Base-by-base conservation (phyloP, 1,284 basidiomycete species). In the Macrocystidia cucumis region DNA sequence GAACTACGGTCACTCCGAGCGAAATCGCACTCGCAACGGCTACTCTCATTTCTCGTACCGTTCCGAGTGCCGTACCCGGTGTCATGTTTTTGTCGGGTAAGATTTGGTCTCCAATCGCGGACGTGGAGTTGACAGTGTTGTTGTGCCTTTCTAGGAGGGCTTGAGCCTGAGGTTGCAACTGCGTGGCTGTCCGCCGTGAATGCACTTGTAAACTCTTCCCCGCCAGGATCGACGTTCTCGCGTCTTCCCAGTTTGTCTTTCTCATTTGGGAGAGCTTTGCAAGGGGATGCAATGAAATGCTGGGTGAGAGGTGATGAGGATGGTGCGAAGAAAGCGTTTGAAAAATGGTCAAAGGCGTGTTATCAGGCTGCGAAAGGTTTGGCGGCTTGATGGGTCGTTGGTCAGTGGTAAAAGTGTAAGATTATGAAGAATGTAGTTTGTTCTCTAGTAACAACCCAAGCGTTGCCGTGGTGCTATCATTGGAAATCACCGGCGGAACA, bases 31-130 rank as follows among this genome's bases (percentile, higher is more conserved):
- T 64, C 13, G 69, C 69, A 2, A 71, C 67, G 4, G 62, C 62
- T 5, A 64, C 64, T 3, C 57, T 63, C n/a, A 56, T 74, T 32
- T 59, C 62, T 25, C 63, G 67, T 27, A 57, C 66, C 9, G 55
- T 73, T 2, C 69, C 72, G 5, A 40, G 57, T 14, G 60, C 68
- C 7, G 67, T 73, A 2, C 59, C 69, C 9, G 70, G 68, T 9
- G 58, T 70, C 5, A 55, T 67, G 13, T 74, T 72, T 47, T 56
- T 70, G 25, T 74, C 69, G 21, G 69, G 71, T 65, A 50, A 41
- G 50, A 21, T 14, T 4, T 8, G 21, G 16, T 16, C 32, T 31
- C 22, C 16, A 19, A 18, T 25, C 19, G 23, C 14, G 25, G 29
- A 21, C 30, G 24, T 23, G 41, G 18, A 31, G 32, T 28, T 19